Evolutionary conservation across 305 asterid genomes (phyloP).

Genomic region (Striga hermonthica): DNA sequence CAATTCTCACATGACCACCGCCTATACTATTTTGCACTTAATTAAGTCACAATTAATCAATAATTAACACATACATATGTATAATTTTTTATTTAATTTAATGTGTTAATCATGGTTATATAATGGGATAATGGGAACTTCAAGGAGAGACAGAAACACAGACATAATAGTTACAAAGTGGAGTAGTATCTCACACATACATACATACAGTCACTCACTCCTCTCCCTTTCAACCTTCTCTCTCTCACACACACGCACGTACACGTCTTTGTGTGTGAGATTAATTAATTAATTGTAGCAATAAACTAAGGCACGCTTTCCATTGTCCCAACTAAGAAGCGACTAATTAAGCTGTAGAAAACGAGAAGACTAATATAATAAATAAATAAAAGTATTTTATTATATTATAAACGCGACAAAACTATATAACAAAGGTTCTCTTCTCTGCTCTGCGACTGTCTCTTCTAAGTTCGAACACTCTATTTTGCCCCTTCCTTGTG

Average conservation of each 20-base stretch:
- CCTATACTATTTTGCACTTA: constrained; percentile 25
- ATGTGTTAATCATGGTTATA: constrained; percentile 37
- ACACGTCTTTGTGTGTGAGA: constrained; percentile 21
- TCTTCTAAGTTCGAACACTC: constrained; percentile 26
- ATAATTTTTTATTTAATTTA: neutral
- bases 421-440: constrained; percentile 50
- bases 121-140: constrained; percentile 48
- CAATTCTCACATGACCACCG: constrained; percentile 76
- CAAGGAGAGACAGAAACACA: constrained; percentile 76
- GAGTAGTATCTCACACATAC: neutral
- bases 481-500: constrained; percentile 50
- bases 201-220: neutral
- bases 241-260: constrained; percentile 28
- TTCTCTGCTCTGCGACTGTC: constrained; percentile 45
- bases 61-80: neutral
- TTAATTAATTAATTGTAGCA: neutral
- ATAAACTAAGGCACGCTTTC: constrained; percentile 41
- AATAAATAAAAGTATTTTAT: constrained; percentile 30
- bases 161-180: constrained; percentile 37
- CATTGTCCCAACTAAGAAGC: constrained; percentile 30
- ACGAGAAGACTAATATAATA: constrained; percentile 46
- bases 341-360: constrained; percentile 28
- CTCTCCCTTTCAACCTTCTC: constrained; percentile 10
- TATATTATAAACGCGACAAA: constrained; percentile 18
- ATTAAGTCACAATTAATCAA: neutral